phyloP scores from a whole-genome alignment of 225 moss, liverwort and hornwort genomes.

The Asterella californica region DNA sequence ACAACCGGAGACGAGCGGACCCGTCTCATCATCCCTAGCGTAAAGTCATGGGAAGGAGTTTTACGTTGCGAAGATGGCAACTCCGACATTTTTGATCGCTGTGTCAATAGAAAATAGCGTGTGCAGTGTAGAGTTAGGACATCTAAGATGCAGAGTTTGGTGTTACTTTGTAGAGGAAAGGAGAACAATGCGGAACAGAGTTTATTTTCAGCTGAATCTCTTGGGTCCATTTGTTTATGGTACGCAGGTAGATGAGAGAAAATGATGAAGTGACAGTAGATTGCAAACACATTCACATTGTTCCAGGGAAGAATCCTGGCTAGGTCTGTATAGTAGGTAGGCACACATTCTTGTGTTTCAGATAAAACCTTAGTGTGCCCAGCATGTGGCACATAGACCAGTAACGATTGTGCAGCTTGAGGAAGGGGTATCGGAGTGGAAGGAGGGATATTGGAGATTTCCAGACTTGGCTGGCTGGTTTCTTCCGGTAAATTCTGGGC shows the following conservation, averaged over 20 bases:
- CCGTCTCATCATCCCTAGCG: slow-evolving; percentile 13
- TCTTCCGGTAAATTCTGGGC: not conserved
- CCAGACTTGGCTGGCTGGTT: not conserved
- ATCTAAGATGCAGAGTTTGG: not conserved
- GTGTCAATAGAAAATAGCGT: slow-evolving; percentile 2
- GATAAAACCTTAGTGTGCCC: not conserved
- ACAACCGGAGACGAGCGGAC: slow-evolving; percentile 28
- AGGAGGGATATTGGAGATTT: not conserved
- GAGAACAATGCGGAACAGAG: not conserved
- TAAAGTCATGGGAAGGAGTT: slow-evolving; percentile 4
- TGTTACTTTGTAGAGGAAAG: slow-evolving; percentile 8
- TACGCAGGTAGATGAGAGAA: not conserved
- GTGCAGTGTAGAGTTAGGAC: slow-evolving; percentile 3
- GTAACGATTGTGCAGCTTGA: slow-evolving; percentile 7
- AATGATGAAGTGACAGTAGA: slow-evolving; percentile 8
- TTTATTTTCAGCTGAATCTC: not conserved
- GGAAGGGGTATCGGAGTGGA: not conserved
- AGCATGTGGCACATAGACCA: not conserved
- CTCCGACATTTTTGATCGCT: slow-evolving; percentile 25
- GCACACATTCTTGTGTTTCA: slow-evolving; percentile 33
- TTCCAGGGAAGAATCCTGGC: slow-evolving; percentile 35
- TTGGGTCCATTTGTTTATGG: not conserved
- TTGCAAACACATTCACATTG: slow-evolving; percentile 1
- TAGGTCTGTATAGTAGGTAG: slow-evolving; percentile 33
- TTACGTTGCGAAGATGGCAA: slow-evolving; percentile 1